Conservation (phyloP, 164 flowering plant genomes). For the Warburgia ugandensis region DNA sequence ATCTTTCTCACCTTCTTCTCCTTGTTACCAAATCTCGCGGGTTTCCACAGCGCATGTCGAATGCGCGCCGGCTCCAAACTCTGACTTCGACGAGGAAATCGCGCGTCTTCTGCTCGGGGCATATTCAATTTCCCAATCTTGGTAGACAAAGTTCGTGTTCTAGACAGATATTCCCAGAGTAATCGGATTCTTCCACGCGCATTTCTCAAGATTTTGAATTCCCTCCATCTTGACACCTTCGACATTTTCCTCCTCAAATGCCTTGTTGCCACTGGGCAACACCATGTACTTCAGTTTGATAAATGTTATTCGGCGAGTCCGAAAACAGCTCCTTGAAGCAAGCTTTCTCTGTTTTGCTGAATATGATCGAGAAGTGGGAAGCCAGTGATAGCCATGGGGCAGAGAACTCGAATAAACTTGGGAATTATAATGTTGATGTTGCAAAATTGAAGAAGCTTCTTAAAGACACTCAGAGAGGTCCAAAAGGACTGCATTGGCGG, state of each 20-base stretch:
- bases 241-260: constrained; percentile 63
- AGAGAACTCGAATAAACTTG: background rate
- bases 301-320: constrained; percentile 14
- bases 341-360: constrained; percentile 53
- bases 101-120: constrained; percentile 31
- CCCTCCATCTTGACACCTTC: constrained; percentile 18
- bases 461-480: constrained; percentile 45
- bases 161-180: constrained; percentile 53
- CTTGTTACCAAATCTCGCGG: no score
- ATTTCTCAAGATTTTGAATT: constrained; percentile 28
- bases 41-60: constrained; percentile 64
- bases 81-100: constrained; percentile 42
- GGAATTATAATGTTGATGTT: constrained; percentile 16
- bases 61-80: constrained; percentile 45
- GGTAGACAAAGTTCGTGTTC: constrained; percentile 21
- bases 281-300: constrained; percentile 54
- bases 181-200: constrained; percentile 26
- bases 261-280: constrained; percentile 85
- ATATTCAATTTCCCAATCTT: constrained; percentile 21
- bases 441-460: constrained; percentile 44
- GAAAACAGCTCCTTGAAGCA: constrained; percentile 44
- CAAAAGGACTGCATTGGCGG: constrained; percentile 93
- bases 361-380: constrained; percentile 66
- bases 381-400: constrained; percentile 14
- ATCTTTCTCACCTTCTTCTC: no score